These are phyloP conservation scores for Entomortierella chlamydospora DNA, from an alignment of 192 early-diverging fungal genomes.

Conservation along the genomic window DNA sequence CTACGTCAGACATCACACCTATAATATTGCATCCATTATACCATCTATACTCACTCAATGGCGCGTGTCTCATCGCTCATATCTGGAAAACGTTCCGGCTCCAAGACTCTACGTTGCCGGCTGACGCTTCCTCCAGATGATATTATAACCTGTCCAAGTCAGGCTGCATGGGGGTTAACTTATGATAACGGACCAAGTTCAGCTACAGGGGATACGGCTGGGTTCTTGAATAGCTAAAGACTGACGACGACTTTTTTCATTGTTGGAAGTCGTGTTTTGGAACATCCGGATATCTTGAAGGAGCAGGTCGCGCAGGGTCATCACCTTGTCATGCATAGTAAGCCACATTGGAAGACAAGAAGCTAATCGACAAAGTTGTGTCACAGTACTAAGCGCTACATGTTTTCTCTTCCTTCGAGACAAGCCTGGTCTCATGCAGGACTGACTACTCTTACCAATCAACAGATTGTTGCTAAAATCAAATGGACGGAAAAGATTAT, in stretches of 20 bases:
- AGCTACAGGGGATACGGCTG: constrained; percentile 50
- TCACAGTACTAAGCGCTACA: background rate
- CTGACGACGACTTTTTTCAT: constrained; percentile 59
- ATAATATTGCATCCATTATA: too few species aligned
- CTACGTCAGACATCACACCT: too few species aligned
- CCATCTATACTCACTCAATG: too few species aligned
- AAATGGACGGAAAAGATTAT: constrained; percentile 64
- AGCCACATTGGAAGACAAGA: background rate
- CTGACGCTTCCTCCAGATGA: too few species aligned
- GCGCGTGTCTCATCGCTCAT: too few species aligned
- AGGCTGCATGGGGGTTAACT: constrained; percentile 54
- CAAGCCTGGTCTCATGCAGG: constrained; percentile 67
- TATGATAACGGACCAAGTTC: constrained; percentile 59
- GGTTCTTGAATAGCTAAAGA: constrained; percentile 37
- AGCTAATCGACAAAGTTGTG: background rate
- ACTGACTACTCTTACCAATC: constrained; percentile 60
- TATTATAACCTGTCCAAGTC: constrained; percentile 45
- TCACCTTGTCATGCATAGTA: constrained; percentile 69
- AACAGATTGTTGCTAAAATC: constrained; percentile 67
- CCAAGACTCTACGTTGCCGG: too few species aligned
- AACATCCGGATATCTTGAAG: constrained; percentile 55
- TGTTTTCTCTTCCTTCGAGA: background rate
- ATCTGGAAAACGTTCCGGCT: too few species aligned
- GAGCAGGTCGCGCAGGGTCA: constrained; percentile 54
- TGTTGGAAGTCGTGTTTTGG: constrained; percentile 57